phyloP scores from a whole-genome alignment of 495 filamentous ascomycete species.

The Cercophora scortea region DNA sequence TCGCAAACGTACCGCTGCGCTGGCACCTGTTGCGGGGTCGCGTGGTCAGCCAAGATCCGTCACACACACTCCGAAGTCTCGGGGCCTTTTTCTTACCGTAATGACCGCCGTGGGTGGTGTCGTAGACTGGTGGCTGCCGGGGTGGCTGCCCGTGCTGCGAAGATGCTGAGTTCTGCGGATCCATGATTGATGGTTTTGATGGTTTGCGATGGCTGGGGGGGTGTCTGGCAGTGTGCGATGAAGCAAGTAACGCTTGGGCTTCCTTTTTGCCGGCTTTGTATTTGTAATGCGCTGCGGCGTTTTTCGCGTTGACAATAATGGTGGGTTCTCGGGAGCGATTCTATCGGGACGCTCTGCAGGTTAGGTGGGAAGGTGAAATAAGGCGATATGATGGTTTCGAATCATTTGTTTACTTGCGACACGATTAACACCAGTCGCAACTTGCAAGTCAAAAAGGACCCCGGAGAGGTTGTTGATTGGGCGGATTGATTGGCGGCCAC shows the following conservation, averaged over 20 bases:
- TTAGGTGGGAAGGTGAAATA: no score
- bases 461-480: constrained; percentile 21
- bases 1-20: constrained; percentile 58
- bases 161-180: constrained; percentile 36
- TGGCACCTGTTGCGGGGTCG: constrained; percentile 55
- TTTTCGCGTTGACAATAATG: no score
- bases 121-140: constrained; percentile 61
- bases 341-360: no score
- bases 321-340: no score
- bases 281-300: no score
- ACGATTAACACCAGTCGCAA: not conserved
- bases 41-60: constrained; percentile 5
- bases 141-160: constrained; percentile 26
- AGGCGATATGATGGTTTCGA: not conserved
- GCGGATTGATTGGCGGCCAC: constrained; percentile 25
- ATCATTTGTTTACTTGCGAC: constrained; percentile 24
- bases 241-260: no score
- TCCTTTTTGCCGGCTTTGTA: no score
- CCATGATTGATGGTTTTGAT: constrained; percentile 28
- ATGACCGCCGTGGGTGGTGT: constrained; percentile 74
- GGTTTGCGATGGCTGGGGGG: not conserved
- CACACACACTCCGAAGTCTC: not conserved
- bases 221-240: not conserved
- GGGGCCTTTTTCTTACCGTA: constrained; percentile 56
- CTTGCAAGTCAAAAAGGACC: constrained; percentile 5